These are phyloP conservation scores for Cytospora schulzeri DNA, from an alignment of 2,329 filamentous ascomycete species.

Conservation along the genomic window DNA sequence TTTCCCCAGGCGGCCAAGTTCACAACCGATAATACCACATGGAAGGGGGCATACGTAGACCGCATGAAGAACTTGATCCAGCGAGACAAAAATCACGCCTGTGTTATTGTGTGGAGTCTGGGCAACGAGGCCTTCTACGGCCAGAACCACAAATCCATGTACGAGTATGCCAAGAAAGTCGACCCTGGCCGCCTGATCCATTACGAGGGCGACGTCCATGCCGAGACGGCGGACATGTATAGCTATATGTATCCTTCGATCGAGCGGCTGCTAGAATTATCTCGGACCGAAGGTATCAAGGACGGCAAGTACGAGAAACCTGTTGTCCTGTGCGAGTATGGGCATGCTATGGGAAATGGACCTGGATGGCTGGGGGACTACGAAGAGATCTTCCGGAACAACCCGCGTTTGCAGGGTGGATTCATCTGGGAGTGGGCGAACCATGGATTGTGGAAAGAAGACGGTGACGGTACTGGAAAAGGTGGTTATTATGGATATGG, in stretches of 20 bases:
- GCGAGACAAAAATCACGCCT: slow-evolving; percentile 71
- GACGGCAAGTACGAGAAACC: slow-evolving; percentile 57
- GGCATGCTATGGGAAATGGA: slow-evolving; percentile 73
- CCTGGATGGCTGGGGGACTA: slow-evolving; percentile 72
- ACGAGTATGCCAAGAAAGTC: slow-evolving; percentile 58
- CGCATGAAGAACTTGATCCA: slow-evolving; percentile 65
- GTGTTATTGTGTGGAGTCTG: slow-evolving; percentile 72
- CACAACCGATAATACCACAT: slow-evolving; percentile 62
- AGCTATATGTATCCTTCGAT: slow-evolving; percentile 67
- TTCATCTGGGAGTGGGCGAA: slow-evolving; percentile 70
- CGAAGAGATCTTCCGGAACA: slow-evolving; percentile 61
- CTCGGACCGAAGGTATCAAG: slow-evolving; percentile 44
- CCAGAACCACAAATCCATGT: slow-evolving; percentile 68
- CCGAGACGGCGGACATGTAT: slow-evolving; percentile 64
- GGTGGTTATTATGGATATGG: slow-evolving; percentile 60
- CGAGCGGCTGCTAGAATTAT: slow-evolving; percentile 51
- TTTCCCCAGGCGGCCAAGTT: slow-evolving; percentile 57
- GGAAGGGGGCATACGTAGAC: slow-evolving; percentile 68
- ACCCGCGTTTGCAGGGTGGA: slow-evolving; percentile 66
- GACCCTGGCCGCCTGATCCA: slow-evolving; percentile 64
- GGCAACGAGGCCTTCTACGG: slow-evolving; percentile 77
- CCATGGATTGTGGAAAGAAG: slow-evolving; percentile 56
- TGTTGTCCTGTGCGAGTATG: slow-evolving; percentile 60
- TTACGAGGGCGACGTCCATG: slow-evolving; percentile 66
- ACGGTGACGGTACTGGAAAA: slow-evolving; percentile 37